A percentile compares a stretch with the other conserved stretches of the same genome.
Evolutionary conservation across 306 rosid species (phyloP).

Genomic region (Pueraria montana): DNA sequence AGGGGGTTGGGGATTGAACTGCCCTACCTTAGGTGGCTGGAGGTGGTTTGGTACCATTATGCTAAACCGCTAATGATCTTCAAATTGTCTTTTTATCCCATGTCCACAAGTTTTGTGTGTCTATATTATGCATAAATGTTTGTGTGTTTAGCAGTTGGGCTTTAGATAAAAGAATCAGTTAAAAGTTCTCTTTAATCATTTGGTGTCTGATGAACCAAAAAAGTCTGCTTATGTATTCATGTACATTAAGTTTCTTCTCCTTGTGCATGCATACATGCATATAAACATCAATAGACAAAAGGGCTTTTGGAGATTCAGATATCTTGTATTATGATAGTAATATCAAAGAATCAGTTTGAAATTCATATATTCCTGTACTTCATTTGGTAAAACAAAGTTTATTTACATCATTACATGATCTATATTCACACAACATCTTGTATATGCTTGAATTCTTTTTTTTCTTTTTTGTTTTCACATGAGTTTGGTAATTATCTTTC

Average conservation of each 20-base stretch:
- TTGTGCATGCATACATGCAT: conserved; percentile 26
- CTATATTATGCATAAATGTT: background rate
- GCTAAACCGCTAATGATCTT: background rate
- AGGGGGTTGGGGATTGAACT: background rate
- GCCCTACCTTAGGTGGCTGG: background rate
- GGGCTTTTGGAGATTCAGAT: conserved; percentile 21
- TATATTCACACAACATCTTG: conserved; percentile 40
- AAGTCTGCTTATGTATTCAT: conserved; percentile 24
- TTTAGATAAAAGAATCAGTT: background rate
- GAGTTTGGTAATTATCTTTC: conserved; percentile 25
- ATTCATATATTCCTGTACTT: conserved; percentile 26
- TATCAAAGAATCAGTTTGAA: conserved; percentile 12
- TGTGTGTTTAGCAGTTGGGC: background rate
- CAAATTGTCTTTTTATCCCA: background rate
- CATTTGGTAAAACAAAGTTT: conserved; percentile 33
- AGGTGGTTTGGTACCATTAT: conserved; percentile 1
- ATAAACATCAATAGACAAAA: conserved; percentile 5
- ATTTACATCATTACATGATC: conserved; percentile 16
- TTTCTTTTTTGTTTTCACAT: background rate
- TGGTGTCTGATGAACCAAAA: background rate
- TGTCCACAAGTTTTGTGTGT: background rate
- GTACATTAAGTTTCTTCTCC: background rate
- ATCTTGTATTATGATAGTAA: conserved; percentile 12
- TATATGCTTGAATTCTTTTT: background rate
- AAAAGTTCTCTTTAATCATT: background rate